Base-by-base conservation (phyloP, 345 rosid species). In the Boechera retrofracta region DNA sequence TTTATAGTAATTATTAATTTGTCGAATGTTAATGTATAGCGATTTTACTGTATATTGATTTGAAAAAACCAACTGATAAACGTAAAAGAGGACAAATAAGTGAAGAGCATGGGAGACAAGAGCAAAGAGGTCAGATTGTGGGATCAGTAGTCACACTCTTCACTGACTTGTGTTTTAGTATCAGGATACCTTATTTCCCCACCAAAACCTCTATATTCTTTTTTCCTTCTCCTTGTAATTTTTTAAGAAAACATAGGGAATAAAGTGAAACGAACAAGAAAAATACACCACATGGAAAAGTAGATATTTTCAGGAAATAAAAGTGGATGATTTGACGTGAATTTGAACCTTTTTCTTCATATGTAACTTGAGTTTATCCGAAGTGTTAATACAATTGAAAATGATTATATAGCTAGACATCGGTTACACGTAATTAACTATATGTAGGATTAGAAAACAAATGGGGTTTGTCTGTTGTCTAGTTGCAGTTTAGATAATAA, bases 61-160 rank as follows among this genome's bases (percentile, higher is more conserved):
- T 4, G 26, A 67, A 57, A 59, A 47, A 67, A 67, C 42, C 11
- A 67, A n/a, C 10, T n/a, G 16, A 56, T 15, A 58, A 59, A 66
- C 31, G 32, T 26, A 60, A 58, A 59, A 75, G 54, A 67, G 74
- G 69, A 59, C 47, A 69, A 32, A 52, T 29, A 53, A 55, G 64
- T 3, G 75, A 60, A 54, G 72, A 35, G 79, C 79, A 76, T 76
- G 79, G 69, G 69, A 68, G 75, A 76, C 75, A 76, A 52, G 79
- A 62, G 64, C 41, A 61, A 52, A 35, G 42, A 39, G 49, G 79
- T 61, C 79, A 76, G 75, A 68, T 24, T 66, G 74, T 75, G 69
- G 67, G 79, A 59, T 75, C 67, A 60, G 44, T 38, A 41, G 63
- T 68, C 69, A 74, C 35, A 76, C 36, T 61, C 28, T 54, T 62